Evolutionary conservation across 768 basidiomycete genomes (phyloP).

Genomic region (Calvatia gigantea): DNA sequence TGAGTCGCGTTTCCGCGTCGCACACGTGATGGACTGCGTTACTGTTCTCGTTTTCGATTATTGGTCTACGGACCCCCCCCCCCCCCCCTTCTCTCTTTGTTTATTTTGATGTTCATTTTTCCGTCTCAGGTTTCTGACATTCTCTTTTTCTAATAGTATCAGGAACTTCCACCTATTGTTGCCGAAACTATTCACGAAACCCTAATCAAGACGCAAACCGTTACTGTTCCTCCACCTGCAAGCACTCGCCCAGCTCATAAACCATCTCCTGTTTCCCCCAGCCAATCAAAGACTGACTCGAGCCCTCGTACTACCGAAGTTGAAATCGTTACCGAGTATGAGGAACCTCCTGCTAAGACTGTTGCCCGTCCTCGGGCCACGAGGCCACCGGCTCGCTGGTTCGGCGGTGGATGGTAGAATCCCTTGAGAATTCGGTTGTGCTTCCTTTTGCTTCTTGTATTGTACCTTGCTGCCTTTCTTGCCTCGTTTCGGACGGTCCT

Average conservation of each 20-base stretch:
- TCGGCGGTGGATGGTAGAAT: conserved; percentile 52
- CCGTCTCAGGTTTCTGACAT: conserved; percentile 28
- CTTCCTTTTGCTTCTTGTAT: conserved; percentile 19
- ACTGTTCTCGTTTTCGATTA: conserved; percentile 26
- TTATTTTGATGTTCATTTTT: conserved; percentile 17
- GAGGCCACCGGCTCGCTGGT: conserved; percentile 51
- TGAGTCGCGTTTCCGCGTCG: conserved; percentile 23
- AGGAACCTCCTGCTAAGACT: conserved; percentile 26
- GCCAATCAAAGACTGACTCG: conserved; percentile 52
- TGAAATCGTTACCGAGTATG: conserved; percentile 64
- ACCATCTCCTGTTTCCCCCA: conserved; percentile 64
- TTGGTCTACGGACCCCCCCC: conserved; percentile 30
- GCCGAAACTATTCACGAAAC: conserved; percentile 54
- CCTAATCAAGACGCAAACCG: conserved; percentile 60
- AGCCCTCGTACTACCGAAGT: conserved; percentile 75
- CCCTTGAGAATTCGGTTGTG: conserved; percentile 17
- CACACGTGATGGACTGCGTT: conserved; percentile 38
- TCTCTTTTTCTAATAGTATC: conserved; percentile 29
- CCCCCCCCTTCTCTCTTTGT: conserved; percentile 15
- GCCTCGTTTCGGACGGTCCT: neutral
- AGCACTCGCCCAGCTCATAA: conserved; percentile 73
- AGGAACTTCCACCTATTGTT: conserved; percentile 45
- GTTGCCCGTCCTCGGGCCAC: conserved; percentile 39
- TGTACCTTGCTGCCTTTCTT: conserved; percentile 17
- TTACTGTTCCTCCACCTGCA: conserved; percentile 72